Evolutionary conservation across 1,284 basidiomycete species (phyloP).

Genomic region (Inonotus obliquus): DNA sequence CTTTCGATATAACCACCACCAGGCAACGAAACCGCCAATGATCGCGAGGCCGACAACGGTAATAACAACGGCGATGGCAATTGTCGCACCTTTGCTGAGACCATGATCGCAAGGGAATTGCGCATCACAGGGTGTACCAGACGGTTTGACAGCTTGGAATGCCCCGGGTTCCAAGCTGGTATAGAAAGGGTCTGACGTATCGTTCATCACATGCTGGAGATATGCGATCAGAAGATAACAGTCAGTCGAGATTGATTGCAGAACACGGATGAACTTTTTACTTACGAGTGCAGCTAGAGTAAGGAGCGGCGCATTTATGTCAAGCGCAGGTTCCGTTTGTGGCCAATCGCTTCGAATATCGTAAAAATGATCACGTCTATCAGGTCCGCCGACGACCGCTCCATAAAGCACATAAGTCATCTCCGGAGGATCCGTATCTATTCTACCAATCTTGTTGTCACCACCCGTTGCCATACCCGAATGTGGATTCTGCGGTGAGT

Average conservation of each 20-base stretch:
- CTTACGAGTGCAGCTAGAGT: constrained; percentile 66
- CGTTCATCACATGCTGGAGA: constrained; percentile 49
- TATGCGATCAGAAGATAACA: too few relatives aligned
- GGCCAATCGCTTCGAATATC: constrained; percentile 83
- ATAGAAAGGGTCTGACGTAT: constrained; percentile 75
- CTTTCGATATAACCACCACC: constrained; percentile 24
- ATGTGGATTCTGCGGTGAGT: constrained; percentile 86
- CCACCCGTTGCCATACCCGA: constrained; percentile 85
- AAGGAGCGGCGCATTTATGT: constrained; percentile 84
- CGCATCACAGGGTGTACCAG: constrained; percentile 71
- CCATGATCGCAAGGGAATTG: constrained; percentile 52
- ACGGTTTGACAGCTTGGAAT: constrained; percentile 58
- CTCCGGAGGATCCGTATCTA: constrained; percentile 68
- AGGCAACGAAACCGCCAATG: constrained; percentile 44
- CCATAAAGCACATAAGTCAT: constrained; percentile 82
- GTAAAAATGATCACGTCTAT: constrained; percentile 71
- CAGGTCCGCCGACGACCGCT: constrained; percentile 84
- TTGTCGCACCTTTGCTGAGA: constrained; percentile 56
- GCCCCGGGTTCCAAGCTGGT: constrained; percentile 62
- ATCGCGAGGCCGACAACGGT: constrained; percentile 56
- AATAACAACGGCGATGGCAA: constrained; percentile 69
- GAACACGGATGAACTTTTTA: background rate
- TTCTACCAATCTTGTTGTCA: constrained; percentile 45
- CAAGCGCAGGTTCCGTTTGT: constrained; percentile 74
- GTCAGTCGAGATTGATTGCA: too few relatives aligned